Base-by-base conservation (phyloP, 129 eudicot species). In the Flaveria ramosissima region DNA sequence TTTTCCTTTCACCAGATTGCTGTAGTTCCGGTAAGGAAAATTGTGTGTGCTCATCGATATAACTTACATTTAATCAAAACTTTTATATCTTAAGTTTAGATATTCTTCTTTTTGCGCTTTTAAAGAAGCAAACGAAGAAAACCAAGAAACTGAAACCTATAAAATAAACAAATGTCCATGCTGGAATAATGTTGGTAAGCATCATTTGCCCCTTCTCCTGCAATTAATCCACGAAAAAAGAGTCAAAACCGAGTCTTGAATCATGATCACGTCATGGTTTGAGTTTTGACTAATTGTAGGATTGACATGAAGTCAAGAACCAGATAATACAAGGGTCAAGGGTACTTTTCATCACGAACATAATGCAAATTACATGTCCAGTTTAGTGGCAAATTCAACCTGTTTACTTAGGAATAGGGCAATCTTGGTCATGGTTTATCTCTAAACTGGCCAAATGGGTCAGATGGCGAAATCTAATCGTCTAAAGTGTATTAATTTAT, bases 71-170 rank as follows among this genome's bases (percentile, higher is more conserved):
- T 13, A 56, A 65, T 71, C 30, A 78, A 61, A 65, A 82, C 12
- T 65, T 42, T 82, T 82, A 89, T 73, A 92, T 65, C 83, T 92
- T 92, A 70, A 89, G 43, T 82, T 92, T 92, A 26, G 83, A 87
- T 76, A 79, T 81, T 84, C 90, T 89, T 89, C 92, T 80, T 85
- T 87, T 89, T 68, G 89, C 85, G 77, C 82, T 86, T 85, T 75
- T 77, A 83, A 74, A 81, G 46, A 92, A 47, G 75, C 77, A 75
- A 74, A 87, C 13, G 45, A 85, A 82, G 74, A 80, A 56, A 62
- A 83, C 69, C 27, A 85, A 59, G n/a, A 77, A 46, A 21, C 23
- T 24, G 52, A 82, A 70, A 67, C 81, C 15, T 24, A 85, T 57
- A 50, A 85, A 48, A 59, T 71, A 81, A 55, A 76, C n/a, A 19